Evolutionary conservation across 352 stramenopile genomes (phyloP).

Genomic region (Globisporangium uncinulatum): DNA sequence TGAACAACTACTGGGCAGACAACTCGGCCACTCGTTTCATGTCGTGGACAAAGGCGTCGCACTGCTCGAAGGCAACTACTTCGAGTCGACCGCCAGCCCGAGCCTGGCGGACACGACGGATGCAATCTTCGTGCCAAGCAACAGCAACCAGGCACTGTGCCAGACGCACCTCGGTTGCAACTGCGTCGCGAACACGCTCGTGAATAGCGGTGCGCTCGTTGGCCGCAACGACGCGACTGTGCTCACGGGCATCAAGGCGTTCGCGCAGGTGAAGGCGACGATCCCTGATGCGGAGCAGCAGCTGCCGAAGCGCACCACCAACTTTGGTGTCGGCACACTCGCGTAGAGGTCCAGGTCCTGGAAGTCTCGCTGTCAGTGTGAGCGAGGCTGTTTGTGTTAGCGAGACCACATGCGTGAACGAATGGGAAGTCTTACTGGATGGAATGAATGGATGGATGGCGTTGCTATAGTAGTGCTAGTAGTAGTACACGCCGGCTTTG

Average conservation of each 20-base stretch:
- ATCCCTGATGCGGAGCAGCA: background rate
- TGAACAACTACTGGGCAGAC: constrained; percentile 42
- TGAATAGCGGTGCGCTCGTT: background rate
- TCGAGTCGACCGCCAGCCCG: too few relatives aligned
- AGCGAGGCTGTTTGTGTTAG: background rate
- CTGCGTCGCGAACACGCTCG: too few relatives aligned
- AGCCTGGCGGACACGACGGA: too few relatives aligned
- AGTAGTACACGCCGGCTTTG: constrained; percentile 73
- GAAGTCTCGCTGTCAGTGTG: background rate
- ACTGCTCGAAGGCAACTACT: constrained; percentile 40
- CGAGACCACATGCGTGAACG: too few relatives aligned
- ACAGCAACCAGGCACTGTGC: too few relatives aligned
- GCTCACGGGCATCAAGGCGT: constrained; percentile 2
- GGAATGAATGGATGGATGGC: too few relatives aligned
- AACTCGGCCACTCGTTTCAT: constrained; percentile 35
- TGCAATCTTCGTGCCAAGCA: too few relatives aligned
- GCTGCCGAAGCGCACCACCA: constrained; percentile 2
- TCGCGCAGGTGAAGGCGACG: constrained; percentile 3
- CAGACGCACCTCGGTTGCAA: too few relatives aligned
- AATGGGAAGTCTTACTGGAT: too few relatives aligned
- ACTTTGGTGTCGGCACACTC: constrained; percentile 8
- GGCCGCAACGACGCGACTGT: constrained; percentile 3
- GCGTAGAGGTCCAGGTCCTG: background rate
- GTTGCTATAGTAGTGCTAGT: constrained; percentile 20
- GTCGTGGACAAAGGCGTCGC: constrained; percentile 24